Evolutionary conservation across 306 rosid species (phyloP).

Genomic region (Cucumis melo): DNA sequence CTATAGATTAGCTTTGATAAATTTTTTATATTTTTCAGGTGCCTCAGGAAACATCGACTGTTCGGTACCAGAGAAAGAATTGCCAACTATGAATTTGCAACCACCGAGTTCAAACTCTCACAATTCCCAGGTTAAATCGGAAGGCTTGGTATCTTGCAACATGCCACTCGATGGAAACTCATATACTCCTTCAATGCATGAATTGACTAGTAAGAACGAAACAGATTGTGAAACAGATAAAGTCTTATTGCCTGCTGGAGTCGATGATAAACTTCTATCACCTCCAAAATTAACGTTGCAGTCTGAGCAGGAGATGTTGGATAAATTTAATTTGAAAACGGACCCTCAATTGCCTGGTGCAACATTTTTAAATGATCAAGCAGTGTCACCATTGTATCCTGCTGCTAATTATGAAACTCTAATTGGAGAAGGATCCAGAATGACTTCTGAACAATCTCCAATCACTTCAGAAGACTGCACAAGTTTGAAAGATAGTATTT

Average conservation of each 20-base stretch:
- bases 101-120: constrained; percentile 8
- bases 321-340: constrained; percentile 15
- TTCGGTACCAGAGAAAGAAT: constrained; percentile 17
- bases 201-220: not conserved
- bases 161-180: not conserved
- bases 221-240: constrained; percentile 13
- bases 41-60: constrained; percentile 15
- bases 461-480: constrained; percentile 12
- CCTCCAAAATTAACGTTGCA: constrained; percentile 10
- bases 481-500: constrained; percentile 8
- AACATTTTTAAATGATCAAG: constrained; percentile 13
- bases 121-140: constrained; percentile 15
- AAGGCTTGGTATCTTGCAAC: constrained; percentile 1
- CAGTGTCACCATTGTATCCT: constrained; percentile 6
- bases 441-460: constrained; percentile 5
- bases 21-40: constrained; percentile 18
- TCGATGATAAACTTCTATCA: constrained; percentile 3
- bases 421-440: constrained; percentile 11
- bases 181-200: not conserved
- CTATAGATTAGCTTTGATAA: not conserved
- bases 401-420: constrained; percentile 7
- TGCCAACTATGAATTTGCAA: constrained; percentile 11
- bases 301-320: constrained; percentile 19
- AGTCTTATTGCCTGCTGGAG: constrained; percentile 8
- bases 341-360: constrained; percentile 8